These are phyloP conservation scores for Stachybotrys chlorohalonatus DNA, from an alignment of 2,329 filamentous ascomycete genomes.

Conservation along the genomic window DNA sequence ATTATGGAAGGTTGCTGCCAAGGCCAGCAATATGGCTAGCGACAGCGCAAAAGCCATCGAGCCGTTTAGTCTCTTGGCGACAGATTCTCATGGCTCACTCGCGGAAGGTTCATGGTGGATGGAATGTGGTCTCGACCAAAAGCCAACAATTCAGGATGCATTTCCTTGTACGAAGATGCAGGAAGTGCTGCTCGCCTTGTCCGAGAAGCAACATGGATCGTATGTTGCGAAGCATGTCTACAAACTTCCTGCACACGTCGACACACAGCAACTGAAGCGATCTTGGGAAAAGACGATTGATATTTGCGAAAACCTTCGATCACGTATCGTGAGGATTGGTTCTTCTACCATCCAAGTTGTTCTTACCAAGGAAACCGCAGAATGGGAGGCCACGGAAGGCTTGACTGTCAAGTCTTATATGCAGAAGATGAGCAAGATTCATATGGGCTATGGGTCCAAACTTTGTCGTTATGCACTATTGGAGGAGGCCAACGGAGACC, in stretches of 20 bases:
- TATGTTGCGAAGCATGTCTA: conserved; percentile 4
- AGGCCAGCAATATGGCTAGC: neutral
- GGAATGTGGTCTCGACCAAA: neutral
- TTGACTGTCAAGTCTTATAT: conserved; percentile 1
- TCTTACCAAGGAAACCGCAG: neutral
- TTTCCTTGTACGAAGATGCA: conserved; percentile 8
- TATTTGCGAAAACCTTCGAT: conserved; percentile 3
- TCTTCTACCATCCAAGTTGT: conserved; percentile 6
- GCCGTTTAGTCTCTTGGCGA: neutral
- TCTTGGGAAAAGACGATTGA: conserved; percentile 7
- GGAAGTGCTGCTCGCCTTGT: conserved; percentile 7
- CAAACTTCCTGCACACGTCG: neutral
- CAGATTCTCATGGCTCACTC: neutral
- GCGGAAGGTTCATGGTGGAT: neutral
- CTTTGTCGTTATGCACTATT: conserved; percentile 3
- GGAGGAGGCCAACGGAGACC: neutral
- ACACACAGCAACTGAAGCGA: neutral
- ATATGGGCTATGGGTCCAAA: conserved; percentile 3
- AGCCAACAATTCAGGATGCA: conserved; percentile 3
- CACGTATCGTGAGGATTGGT: conserved; percentile 4
- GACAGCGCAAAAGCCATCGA: neutral
- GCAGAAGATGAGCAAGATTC: neutral
- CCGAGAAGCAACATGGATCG: conserved; percentile 3
- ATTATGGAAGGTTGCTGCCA: conserved; percentile 6
- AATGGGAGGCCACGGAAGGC: conserved; percentile 1